These are phyloP conservation scores for Magnaporthiopsis rhizophila DNA, from an alignment of 2,329 filamentous ascomycete species.

Conservation along the genomic window DNA sequence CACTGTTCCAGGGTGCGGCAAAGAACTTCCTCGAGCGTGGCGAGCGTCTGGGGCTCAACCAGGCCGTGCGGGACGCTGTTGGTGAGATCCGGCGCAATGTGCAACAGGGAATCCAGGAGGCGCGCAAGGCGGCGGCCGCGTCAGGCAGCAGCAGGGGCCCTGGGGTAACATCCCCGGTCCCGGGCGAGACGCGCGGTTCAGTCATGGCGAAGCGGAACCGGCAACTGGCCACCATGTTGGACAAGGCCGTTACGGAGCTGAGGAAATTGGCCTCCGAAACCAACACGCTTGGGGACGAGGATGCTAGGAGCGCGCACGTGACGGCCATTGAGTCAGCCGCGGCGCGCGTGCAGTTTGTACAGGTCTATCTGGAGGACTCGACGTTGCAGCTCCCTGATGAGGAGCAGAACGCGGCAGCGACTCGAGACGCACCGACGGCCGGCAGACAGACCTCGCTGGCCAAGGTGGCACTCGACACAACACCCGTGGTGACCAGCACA, in stretches of 20 bases:
- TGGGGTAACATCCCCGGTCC: background rate
- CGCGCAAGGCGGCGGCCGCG: conserved; percentile 34
- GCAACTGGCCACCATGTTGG: conserved; percentile 59
- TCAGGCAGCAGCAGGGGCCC: conserved; percentile 13
- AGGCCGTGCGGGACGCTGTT: conserved; percentile 72
- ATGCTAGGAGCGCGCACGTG: conserved; percentile 20
- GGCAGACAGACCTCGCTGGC: background rate
- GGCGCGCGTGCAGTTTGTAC: conserved; percentile 58
- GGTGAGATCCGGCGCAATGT: conserved; percentile 73
- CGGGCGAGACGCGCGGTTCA: conserved; percentile 1
- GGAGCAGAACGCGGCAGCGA: conserved; percentile 4
- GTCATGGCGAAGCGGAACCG: conserved; percentile 58
- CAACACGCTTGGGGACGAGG: background rate
- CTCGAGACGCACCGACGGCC: background rate
- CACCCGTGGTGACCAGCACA: conserved; percentile 10
- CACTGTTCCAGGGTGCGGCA: conserved; percentile 66
- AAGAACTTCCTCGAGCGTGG: conserved; percentile 65
- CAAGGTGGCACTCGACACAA: conserved; percentile 17
- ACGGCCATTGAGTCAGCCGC: conserved; percentile 50
- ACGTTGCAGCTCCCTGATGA: conserved; percentile 18
- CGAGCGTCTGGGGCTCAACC: conserved; percentile 72
- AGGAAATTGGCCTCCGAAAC: conserved; percentile 48
- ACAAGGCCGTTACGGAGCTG: conserved; percentile 56
- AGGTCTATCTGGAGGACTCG: conserved; percentile 51
- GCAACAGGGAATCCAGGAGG: conserved; percentile 57